These are phyloP conservation scores for Amesomyces nigricolor DNA, from an alignment of 2,329 filamentous ascomycete species.

Conservation along the genomic window DNA sequence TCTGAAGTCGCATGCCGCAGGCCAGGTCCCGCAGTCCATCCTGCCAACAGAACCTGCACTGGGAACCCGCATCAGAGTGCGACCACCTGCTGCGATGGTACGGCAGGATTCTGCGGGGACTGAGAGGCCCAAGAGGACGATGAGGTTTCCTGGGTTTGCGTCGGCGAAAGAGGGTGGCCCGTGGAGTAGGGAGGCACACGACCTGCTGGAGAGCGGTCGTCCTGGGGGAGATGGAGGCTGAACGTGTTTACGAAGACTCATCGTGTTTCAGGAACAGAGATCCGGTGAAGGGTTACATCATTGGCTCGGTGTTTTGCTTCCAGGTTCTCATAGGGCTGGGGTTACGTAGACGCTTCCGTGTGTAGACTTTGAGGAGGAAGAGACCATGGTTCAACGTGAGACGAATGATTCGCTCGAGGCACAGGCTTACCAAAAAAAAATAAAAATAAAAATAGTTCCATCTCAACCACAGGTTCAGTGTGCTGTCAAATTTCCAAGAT, in stretches of 20 bases:
- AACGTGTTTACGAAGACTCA: not conserved
- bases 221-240: constrained; percentile 34
- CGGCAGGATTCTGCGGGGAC: constrained; percentile 9
- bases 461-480: too few species aligned
- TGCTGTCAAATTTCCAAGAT: too few species aligned
- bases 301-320: too few species aligned
- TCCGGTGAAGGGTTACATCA: too few species aligned
- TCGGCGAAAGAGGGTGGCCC: constrained; percentile 51
- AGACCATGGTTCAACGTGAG: too few species aligned
- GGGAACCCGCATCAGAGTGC: constrained; percentile 6
- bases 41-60: constrained; percentile 32
- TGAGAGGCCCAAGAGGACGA: constrained; percentile 26
- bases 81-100: constrained; percentile 14
- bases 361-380: too few species aligned
- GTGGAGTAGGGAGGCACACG: constrained; percentile 64
- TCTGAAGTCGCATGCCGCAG: constrained; percentile 46
- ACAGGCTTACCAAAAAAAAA: too few species aligned
- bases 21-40: constrained; percentile 41
- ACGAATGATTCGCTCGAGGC: too few species aligned
- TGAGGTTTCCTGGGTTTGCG: constrained; percentile 39
- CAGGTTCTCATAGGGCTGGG: too few species aligned
- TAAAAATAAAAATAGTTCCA: too few species aligned
- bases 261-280: not conserved
- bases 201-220: constrained; percentile 57
- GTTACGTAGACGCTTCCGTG: too few species aligned